phyloP scores from a whole-genome alignment of 129 eudicot genomes.

The Artemisia tridentata region DNA sequence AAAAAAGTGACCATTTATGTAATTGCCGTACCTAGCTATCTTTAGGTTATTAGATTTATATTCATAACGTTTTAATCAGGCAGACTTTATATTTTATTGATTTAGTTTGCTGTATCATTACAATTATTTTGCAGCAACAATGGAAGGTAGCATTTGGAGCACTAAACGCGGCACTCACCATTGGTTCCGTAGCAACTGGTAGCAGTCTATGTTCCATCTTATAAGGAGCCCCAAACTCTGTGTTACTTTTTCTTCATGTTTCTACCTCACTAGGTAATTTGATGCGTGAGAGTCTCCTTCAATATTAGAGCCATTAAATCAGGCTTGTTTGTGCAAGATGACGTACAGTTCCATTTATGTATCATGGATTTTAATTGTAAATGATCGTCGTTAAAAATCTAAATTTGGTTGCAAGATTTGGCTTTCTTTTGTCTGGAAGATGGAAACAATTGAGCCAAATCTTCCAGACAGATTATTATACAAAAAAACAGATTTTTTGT shows the following conservation, averaged over 20 bases:
- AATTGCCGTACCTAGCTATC: too few relatives aligned
- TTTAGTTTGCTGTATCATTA: neutral
- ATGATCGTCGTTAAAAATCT: neutral
- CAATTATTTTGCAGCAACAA: constrained; percentile 23
- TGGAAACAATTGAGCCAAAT: too few relatives aligned
- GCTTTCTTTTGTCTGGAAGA: too few relatives aligned
- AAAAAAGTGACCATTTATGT: too few relatives aligned
- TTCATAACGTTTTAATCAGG: too few relatives aligned
- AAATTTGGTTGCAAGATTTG: too few relatives aligned
- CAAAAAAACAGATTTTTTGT: too few relatives aligned
- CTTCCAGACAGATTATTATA: too few relatives aligned
- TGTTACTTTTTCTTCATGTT: neutral
- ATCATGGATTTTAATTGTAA: neutral
- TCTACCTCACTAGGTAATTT: neutral
- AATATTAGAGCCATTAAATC: neutral
- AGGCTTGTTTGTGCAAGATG: constrained; percentile 7
- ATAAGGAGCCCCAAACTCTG: neutral
- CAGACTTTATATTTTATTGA: too few relatives aligned
- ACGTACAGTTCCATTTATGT: neutral
- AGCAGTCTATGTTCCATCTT: constrained; percentile 28
- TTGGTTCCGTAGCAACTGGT: constrained; percentile 10
- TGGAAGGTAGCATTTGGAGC: constrained; percentile 32
- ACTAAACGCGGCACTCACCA: constrained; percentile 28
- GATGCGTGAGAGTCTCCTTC: neutral
- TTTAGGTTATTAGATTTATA: too few relatives aligned